Percentiles rank a stretch among this genome's conserved stretches.
Conservation (phyloP, 176 grass and related monocot species). For the Olyra latifolia region DNA sequence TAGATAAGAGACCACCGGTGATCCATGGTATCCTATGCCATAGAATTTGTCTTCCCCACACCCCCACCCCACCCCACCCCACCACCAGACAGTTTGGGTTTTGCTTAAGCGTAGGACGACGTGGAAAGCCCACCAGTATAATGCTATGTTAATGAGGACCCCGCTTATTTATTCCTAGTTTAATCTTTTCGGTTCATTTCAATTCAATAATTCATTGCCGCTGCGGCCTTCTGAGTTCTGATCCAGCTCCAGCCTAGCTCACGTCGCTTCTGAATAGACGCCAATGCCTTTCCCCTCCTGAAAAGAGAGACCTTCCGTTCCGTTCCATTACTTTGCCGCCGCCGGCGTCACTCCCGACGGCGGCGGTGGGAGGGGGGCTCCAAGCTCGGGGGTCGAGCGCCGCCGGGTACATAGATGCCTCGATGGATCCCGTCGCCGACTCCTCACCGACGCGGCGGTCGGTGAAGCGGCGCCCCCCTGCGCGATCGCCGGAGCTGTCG, state of each 20-base stretch:
- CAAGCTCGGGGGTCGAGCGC: neutral
- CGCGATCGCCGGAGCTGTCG: conserved; percentile 44
- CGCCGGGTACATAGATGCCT: conserved; percentile 39
- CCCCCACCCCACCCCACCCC: too few relatives aligned
- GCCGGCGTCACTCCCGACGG: conserved; percentile 10
- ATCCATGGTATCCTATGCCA: too few relatives aligned
- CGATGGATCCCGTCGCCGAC: conserved; percentile 41
- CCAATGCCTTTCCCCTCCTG: conserved; percentile 31
- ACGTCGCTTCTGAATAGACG: conserved; percentile 39
- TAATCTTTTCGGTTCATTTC: neutral
- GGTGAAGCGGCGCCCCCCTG: conserved; percentile 35
- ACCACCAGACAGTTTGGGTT: neutral
- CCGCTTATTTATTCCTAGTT: neutral
- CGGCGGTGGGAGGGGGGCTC: neutral
- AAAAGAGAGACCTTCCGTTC: neutral
- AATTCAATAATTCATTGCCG: conserved; percentile 13
- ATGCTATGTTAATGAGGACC: neutral
- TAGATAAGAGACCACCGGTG: too few relatives aligned
- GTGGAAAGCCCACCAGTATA: conserved; percentile 48
- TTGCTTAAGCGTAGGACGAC: neutral
- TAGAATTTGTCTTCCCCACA: too few relatives aligned
- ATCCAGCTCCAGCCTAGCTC: conserved; percentile 39
- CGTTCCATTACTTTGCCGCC: conserved; percentile 10
- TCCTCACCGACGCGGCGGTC: conserved; percentile 34
- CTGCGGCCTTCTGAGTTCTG: neutral